Conservation (phyloP, 2,329 filamentous ascomycete genomes). For the Teratosphaeria pseudoeucalypti region DNA sequence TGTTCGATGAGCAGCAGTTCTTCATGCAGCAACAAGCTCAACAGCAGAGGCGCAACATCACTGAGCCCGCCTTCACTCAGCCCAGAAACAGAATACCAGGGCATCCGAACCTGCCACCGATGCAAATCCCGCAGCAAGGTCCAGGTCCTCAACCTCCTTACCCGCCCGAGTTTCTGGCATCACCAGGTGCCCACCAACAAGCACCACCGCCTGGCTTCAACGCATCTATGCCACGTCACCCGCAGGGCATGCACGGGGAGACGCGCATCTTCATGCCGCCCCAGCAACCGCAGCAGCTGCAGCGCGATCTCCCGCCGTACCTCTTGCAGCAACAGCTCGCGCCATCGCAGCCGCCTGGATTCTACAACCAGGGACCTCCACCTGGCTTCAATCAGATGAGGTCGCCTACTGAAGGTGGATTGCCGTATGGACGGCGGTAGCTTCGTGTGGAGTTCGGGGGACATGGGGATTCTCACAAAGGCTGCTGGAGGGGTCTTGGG, state of each 20-base stretch:
- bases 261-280: slow-evolving; percentile 22
- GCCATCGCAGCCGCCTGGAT: slow-evolving; percentile 7
- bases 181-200: slow-evolving; percentile 4
- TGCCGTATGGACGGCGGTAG: background rate
- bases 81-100: slow-evolving; percentile 15
- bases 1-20: slow-evolving; percentile 23
- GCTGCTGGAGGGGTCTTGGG: background rate
- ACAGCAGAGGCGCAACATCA: slow-evolving; percentile 19
- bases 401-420: slow-evolving; percentile 2
- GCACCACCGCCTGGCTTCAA: slow-evolving; percentile 23
- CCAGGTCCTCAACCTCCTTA: slow-evolving; percentile 2
- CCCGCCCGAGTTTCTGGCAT: slow-evolving; percentile 15
- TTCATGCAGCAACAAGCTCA: slow-evolving; percentile 16
- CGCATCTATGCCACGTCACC: slow-evolving; percentile 20
- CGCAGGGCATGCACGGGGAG: slow-evolving; percentile 21
- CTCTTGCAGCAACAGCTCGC: background rate
- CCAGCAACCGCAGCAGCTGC: slow-evolving; percentile 7
- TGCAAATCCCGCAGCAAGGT: slow-evolving; percentile 17
- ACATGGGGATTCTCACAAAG: background rate
- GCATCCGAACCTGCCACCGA: slow-evolving; percentile 18
- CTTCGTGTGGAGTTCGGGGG: background rate
- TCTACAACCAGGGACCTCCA: slow-evolving; percentile 4
- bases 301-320: background rate
- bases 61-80: slow-evolving; percentile 14
- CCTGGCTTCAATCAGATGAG: slow-evolving; percentile 9